Evolutionary conservation across 306 rosid species (phyloP).

Genomic region (Canavalia gladiata): DNA sequence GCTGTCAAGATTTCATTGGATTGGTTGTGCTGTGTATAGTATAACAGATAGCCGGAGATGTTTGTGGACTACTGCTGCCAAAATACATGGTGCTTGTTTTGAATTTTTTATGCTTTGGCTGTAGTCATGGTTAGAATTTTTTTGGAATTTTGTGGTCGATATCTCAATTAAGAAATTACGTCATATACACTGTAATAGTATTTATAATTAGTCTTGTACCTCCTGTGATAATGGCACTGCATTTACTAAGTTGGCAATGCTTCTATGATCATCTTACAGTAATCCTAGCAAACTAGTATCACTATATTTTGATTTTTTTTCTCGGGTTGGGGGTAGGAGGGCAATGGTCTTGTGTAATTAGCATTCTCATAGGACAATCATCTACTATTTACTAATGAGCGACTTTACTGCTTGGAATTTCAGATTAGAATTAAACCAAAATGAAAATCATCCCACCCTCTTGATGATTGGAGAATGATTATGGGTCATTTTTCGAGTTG

Average conservation of each 20-base stretch:
- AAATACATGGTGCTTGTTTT: slow-evolving; percentile 15
- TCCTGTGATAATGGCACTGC: slow-evolving; percentile 1
- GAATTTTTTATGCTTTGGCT: neutral
- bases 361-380: slow-evolving; percentile 4
- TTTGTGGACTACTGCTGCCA: slow-evolving; percentile 3
- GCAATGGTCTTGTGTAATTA: too few relatives aligned
- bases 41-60: slow-evolving; percentile 4
- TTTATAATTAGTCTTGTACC: neutral
- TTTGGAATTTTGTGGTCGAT: slow-evolving; percentile 23
- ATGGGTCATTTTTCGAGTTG: too few relatives aligned
- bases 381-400: neutral
- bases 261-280: neutral
- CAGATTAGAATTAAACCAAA: too few relatives aligned
- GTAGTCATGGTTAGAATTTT: neutral
- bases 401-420: too few relatives aligned
- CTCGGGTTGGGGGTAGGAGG: neutral
- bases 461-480: too few relatives aligned
- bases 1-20: slow-evolving; percentile 8
- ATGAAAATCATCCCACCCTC: too few relatives aligned
- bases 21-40: neutral
- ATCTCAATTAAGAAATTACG: slow-evolving; percentile 4
- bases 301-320: too few relatives aligned
- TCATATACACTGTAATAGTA: neutral
- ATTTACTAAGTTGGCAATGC: slow-evolving; percentile 11
- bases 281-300: neutral